A percentile compares a stretch with the other conserved stretches of the same genome.
Conservation (phyloP, 139 green algal genomes). For the Astrephomene gubernaculifera region DNA sequence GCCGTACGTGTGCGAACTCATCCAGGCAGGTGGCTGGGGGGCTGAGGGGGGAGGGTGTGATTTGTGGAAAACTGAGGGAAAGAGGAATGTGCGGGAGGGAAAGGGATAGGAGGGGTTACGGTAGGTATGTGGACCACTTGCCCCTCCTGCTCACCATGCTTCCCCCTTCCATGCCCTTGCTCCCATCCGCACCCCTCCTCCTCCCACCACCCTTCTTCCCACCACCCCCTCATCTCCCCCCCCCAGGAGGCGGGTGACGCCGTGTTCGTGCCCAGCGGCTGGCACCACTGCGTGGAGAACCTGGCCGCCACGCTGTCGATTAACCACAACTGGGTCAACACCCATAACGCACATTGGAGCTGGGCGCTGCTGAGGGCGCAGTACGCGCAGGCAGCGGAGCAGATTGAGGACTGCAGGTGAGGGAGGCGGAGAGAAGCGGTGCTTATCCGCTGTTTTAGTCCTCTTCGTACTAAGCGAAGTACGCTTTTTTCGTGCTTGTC, state of each 20-base stretch:
- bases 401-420: slow-evolving; percentile 79
- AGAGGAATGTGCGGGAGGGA: not conserved
- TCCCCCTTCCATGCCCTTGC: too few relatives aligned
- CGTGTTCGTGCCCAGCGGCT: slow-evolving; percentile 94
- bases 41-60: too few relatives aligned
- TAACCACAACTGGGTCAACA: slow-evolving; percentile 86
- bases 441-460: not conserved
- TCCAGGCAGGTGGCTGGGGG: slow-evolving; percentile 33
- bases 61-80: too few relatives aligned
- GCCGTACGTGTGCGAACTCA: slow-evolving; percentile 37
- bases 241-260: slow-evolving; percentile 61
- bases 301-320: slow-evolving; percentile 79
- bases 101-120: not conserved
- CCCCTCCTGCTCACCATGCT: too few relatives aligned
- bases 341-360: slow-evolving; percentile 70
- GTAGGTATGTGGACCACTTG: not conserved
- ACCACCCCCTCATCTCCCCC: too few relatives aligned
- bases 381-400: slow-evolving; percentile 53
- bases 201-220: too few relatives aligned
- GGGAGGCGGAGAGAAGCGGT: not conserved
- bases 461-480: not conserved
- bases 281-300: slow-evolving; percentile 93
- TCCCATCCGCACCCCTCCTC: too few relatives aligned
- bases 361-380: slow-evolving; percentile 66
- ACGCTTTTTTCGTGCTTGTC: not conserved